These are phyloP conservation scores for Sonneratia caseolaris DNA, from an alignment of 345 rosid species.

Conservation along the genomic window DNA sequence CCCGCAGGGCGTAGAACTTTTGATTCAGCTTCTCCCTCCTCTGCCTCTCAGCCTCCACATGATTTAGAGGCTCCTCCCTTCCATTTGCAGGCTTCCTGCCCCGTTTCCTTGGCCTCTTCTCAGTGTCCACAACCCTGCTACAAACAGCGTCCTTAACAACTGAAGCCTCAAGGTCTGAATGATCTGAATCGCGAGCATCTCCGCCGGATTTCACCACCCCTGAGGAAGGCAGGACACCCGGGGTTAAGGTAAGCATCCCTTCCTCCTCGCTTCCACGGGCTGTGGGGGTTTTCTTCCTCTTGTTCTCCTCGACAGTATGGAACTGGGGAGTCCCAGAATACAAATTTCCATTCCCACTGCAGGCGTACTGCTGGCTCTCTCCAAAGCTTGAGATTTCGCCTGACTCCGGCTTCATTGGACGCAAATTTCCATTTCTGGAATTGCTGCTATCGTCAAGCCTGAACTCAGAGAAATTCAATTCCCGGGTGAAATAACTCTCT, in stretches of 20 bases:
- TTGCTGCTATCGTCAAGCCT: slow-evolving; percentile 32
- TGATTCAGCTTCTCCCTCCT: slow-evolving; percentile 96
- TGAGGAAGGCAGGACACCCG: slow-evolving; percentile 57
- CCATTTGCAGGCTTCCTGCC: slow-evolving; percentile 98
- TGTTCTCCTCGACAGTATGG: slow-evolving; percentile 45
- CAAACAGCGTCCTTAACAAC: slow-evolving; percentile 64
- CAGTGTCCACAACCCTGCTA: slow-evolving; percentile 52
- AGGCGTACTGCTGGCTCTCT: slow-evolving; percentile 51
- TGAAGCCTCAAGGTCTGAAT: slow-evolving; percentile 90
- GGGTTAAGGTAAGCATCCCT: slow-evolving; percentile 71
- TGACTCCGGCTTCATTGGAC: slow-evolving; percentile 52
- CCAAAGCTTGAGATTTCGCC: slow-evolving; percentile 74
- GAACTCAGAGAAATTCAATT: slow-evolving; percentile 61
- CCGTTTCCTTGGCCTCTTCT: slow-evolving; percentile 74
- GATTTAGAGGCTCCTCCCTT: slow-evolving; percentile 91
- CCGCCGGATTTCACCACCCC: slow-evolving; percentile 41
- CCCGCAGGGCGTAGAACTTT: slow-evolving; percentile 71
- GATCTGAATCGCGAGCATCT: slow-evolving; percentile 72
- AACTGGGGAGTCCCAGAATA: slow-evolving; percentile 39
- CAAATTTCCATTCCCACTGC: slow-evolving; percentile 33
- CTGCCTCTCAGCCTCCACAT: slow-evolving; percentile 96
- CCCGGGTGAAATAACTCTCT: slow-evolving; percentile 23
- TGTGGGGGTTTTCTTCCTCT: slow-evolving; percentile 53
- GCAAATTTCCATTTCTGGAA: slow-evolving; percentile 36
- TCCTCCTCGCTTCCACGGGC: slow-evolving; percentile 67